Percentiles rank a stretch among this genome's conserved stretches.
These are phyloP conservation scores for Hordeum pubiflorum DNA, from an alignment of 202 grass and related monocot genomes.

Conservation along the genomic window DNA sequence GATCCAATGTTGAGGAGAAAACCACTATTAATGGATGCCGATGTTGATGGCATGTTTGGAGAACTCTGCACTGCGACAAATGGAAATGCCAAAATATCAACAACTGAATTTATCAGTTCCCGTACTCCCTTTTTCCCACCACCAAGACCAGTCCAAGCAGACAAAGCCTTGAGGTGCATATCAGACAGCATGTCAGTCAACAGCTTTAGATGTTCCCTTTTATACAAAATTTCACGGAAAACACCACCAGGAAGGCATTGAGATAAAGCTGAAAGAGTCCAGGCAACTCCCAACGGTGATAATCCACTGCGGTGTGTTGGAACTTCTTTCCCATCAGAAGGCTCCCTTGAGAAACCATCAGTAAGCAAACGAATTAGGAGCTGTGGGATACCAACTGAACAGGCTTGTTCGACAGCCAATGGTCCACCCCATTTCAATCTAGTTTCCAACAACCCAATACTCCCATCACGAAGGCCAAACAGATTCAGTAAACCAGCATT, in stretches of 20 bases:
- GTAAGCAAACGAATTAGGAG: slow-evolving; percentile 56
- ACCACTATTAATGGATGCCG: slow-evolving; percentile 89
- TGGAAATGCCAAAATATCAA: slow-evolving; percentile 91
- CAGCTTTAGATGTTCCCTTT: slow-evolving; percentile 62
- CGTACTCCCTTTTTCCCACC: slow-evolving; percentile 68
- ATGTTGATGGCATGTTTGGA: slow-evolving; percentile 64
- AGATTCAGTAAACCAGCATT: slow-evolving; percentile 64
- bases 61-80: slow-evolving; percentile 93
- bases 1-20: slow-evolving; percentile 78
- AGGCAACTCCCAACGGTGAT: slow-evolving; percentile 55
- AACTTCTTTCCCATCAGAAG: slow-evolving; percentile 39
- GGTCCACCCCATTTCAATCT: slow-evolving; percentile 82
- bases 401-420: slow-evolving; percentile 66
- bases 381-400: slow-evolving; percentile 60
- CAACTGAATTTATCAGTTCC: slow-evolving; percentile 75
- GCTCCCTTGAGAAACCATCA: slow-evolving; percentile 42
- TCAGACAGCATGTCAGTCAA: slow-evolving; percentile 52
- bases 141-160: slow-evolving; percentile 60
- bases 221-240: slow-evolving; percentile 67
- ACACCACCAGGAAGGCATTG: slow-evolving; percentile 62
- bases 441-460: slow-evolving; percentile 69
- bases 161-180: slow-evolving; percentile 49
- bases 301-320: slow-evolving; percentile 45
- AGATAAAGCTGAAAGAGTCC: slow-evolving; percentile 56
- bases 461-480: slow-evolving; percentile 73